Percentiles rank a stretch among this genome's conserved stretches.
These are phyloP conservation scores for Neoboletus brunneissimus DNA, from an alignment of 768 basidiomycete species.

Conservation along the genomic window DNA sequence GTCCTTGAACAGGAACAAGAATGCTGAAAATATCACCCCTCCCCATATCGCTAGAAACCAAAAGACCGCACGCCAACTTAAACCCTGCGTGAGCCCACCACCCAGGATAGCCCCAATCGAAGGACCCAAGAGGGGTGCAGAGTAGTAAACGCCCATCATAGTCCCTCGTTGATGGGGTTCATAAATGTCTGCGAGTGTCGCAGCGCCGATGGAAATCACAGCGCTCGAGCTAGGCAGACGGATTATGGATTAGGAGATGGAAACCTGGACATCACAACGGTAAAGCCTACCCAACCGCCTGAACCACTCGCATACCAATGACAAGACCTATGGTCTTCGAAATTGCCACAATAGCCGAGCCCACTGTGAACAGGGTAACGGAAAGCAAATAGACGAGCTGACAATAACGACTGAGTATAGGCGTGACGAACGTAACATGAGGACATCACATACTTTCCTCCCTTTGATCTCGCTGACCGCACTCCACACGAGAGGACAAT, in stretches of 20 bases:
- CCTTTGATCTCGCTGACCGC: constrained; percentile 56
- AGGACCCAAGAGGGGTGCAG: constrained; percentile 74
- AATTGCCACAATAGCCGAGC: constrained; percentile 56
- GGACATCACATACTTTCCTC: constrained; percentile 48
- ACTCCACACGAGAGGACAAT: constrained; percentile 37
- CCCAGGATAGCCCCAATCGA: constrained; percentile 69
- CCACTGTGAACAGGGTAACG: constrained; percentile 49
- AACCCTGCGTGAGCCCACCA: constrained; percentile 61
- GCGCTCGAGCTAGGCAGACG: constrained; percentile 50
- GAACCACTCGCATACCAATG: constrained; percentile 66
- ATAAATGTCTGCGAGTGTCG: constrained; percentile 77
- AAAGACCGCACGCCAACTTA: constrained; percentile 81
- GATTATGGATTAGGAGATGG: background rate
- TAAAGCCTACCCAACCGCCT: constrained; percentile 56
- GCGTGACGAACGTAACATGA: background rate
- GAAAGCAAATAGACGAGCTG: constrained; percentile 58
- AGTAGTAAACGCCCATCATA: constrained; percentile 81
- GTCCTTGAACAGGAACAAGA: constrained; percentile 74
- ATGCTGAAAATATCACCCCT: constrained; percentile 51
- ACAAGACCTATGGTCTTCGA: constrained; percentile 54
- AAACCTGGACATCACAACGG: background rate
- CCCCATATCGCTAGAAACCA: constrained; percentile 76
- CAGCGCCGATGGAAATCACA: constrained; percentile 65
- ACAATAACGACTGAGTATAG: background rate
- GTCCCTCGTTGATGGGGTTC: constrained; percentile 72